Percentiles rank a stretch among this genome's conserved stretches.
phyloP scores from a whole-genome alignment of 2,329 filamentous ascomycete species.

The Torrubiellomyces zombiae region DNA sequence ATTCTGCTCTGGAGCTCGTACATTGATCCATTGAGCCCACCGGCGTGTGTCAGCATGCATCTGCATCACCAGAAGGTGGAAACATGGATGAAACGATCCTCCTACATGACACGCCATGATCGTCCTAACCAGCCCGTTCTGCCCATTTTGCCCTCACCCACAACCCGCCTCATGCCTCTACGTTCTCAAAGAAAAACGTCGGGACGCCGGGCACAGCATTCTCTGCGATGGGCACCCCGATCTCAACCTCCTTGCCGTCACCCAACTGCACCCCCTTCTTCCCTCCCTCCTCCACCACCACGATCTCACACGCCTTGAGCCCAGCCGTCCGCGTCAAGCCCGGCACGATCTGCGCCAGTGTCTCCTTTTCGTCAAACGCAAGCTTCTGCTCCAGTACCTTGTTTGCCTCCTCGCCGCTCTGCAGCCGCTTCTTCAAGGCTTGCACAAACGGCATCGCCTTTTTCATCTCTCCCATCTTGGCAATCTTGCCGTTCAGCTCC shows the following conservation, averaged over 20 bases:
- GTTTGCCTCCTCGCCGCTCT: slow-evolving; percentile 48
- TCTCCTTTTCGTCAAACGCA: slow-evolving; percentile 67
- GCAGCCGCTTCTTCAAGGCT: slow-evolving; percentile 64
- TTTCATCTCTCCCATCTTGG: slow-evolving; percentile 81
- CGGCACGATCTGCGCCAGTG: slow-evolving; percentile 60
- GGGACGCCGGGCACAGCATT: slow-evolving; percentile 68
- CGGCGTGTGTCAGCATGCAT: too few relatives aligned
- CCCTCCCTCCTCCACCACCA: slow-evolving; percentile 53
- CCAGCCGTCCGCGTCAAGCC: slow-evolving; percentile 61
- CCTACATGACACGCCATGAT: too few relatives aligned
- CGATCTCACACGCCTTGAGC: slow-evolving; percentile 53
- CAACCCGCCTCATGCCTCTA: slow-evolving; percentile 26
- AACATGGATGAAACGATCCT: too few relatives aligned
- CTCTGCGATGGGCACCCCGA: slow-evolving; percentile 43
- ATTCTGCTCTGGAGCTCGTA: too few relatives aligned
- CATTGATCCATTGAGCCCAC: too few relatives aligned
- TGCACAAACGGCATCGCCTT: slow-evolving; percentile 97
- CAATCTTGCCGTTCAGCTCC: slow-evolving; percentile 58
- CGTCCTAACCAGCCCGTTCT: too few relatives aligned
- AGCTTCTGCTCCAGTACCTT: slow-evolving; percentile 71
- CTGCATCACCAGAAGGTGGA: too few relatives aligned
- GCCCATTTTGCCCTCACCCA: slow-evolving; percentile 1
- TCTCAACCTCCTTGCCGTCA: slow-evolving; percentile 36
- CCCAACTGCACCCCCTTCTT: slow-evolving; percentile 44
- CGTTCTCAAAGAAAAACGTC: slow-evolving; percentile 73